Conservation (phyloP, 2,329 filamentous ascomycete species). For the Aureobasidium namibiae region DNA sequence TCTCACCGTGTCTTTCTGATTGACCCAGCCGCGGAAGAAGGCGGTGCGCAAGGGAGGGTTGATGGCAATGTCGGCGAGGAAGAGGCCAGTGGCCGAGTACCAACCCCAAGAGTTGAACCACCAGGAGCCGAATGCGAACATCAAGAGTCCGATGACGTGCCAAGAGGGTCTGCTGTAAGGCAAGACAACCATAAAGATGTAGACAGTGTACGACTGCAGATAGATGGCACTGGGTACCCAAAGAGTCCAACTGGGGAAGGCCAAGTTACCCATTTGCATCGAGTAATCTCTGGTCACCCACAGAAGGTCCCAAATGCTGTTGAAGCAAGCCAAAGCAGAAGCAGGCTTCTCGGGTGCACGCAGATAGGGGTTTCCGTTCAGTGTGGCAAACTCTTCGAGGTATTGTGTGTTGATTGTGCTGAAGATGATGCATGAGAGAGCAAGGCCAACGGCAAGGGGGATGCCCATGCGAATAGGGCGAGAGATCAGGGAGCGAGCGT, state of each 20-base stretch:
- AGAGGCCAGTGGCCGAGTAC: slow-evolving; percentile 36
- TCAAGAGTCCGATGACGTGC: slow-evolving; percentile 31
- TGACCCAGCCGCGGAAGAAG: slow-evolving; percentile 19
- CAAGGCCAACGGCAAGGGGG: slow-evolving; percentile 33
- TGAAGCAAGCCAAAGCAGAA: slow-evolving; percentile 25
- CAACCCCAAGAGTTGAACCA: slow-evolving; percentile 42
- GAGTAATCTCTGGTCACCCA: slow-evolving; percentile 33
- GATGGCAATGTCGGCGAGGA: slow-evolving; percentile 33
- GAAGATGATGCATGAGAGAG: slow-evolving; percentile 31
- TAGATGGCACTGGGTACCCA: slow-evolving; percentile 38
- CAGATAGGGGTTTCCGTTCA: neutral
- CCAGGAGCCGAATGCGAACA: slow-evolving; percentile 37
- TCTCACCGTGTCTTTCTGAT: slow-evolving; percentile 15
- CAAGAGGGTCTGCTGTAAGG: slow-evolving; percentile 34
- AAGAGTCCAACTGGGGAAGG: slow-evolving; percentile 36
- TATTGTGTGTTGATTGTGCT: slow-evolving; percentile 25
- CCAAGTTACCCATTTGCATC: slow-evolving; percentile 31
- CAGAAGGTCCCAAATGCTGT: slow-evolving; percentile 39
- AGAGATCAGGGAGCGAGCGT: slow-evolving; percentile 35
- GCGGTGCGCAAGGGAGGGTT: slow-evolving; percentile 33
- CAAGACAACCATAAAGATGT: slow-evolving; percentile 39
- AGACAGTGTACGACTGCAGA: slow-evolving; percentile 40
- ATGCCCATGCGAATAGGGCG: slow-evolving; percentile 36
- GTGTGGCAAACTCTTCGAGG: slow-evolving; percentile 20
- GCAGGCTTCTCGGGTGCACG: neutral